Evolutionary conservation across 208 protist genomes (phyloP), one percentile per base, ranked within the genome.

Genomic region (Leishmania martiniquensis): DNA sequence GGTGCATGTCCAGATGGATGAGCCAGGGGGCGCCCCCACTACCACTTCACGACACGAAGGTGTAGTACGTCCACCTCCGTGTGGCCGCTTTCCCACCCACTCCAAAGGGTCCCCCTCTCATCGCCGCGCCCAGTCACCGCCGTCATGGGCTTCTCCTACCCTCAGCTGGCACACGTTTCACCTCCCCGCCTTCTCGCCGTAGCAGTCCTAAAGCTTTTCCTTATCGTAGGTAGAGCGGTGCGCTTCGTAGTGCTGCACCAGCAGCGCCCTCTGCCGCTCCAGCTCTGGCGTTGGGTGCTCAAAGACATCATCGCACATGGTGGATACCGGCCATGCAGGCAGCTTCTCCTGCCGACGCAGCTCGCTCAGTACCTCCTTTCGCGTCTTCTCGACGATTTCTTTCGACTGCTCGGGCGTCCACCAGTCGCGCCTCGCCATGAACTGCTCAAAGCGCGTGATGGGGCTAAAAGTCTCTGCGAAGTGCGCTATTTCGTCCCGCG

Each of bases 391-490:
- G 15, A 71, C 51, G 29, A 96, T 66, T 54, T 76, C 65, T 76
- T 78, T 69, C 42, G 88, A 85, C 59, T 93, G 76, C 60, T 88
- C 91, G 15, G 70, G 29, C 17, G 65, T 91, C 91, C 93, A 97
- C 89, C 91, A 92, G 25, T 69, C 78, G 59, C 86, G 82, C 22
- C 81, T 72, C 7, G 78, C 69, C 75, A 97, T 68, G 65, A 89
- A 97, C 49, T 83, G 85, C 70, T 92, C 85, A 77, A 93, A 93
- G n/a, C 93, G 87, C 32, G 72, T 76, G 74, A 97, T 91, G 1
- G 93, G 93, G 69, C 84, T 88, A 65, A 93, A 87, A 4, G 75
- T 83, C 20, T 86, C 70, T 6, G 66, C 62, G 25, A 93, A 91
- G 77, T 90, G 69, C 71, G 87, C 76, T 13, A 93, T 85, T 69